These are phyloP conservation scores for Blastobotrys serpentis DNA, from an alignment of 1,139 yeast genomes.

Conservation along the genomic window DNA sequence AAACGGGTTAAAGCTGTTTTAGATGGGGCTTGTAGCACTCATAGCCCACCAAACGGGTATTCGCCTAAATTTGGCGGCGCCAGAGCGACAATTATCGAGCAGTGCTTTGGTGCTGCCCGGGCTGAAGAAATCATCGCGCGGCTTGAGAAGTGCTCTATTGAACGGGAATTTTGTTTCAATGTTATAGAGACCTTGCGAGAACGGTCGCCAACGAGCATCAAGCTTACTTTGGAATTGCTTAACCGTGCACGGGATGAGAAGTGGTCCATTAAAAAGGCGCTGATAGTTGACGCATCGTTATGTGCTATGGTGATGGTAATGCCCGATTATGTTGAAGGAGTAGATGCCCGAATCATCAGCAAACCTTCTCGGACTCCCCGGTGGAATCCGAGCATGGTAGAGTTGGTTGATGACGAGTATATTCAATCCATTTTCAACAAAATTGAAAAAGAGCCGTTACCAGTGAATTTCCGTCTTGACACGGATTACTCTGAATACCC, in stretches of 20 bases:
- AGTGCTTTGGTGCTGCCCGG: not conserved
- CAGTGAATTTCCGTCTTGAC: not conserved
- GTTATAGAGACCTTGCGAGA: slow-evolving; percentile 1
- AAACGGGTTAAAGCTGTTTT: not conserved
- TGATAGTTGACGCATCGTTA: slow-evolving; percentile 3
- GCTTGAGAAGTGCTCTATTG: not conserved
- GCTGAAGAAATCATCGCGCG: not conserved
- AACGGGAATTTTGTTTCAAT: not conserved
- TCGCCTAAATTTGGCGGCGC: not conserved
- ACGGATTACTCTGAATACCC: slow-evolving; percentile 2
- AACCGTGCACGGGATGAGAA: not conserved
- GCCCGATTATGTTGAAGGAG: slow-evolving; percentile 10
- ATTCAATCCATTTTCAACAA: slow-evolving; percentile 4
- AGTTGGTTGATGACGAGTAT: not conserved
- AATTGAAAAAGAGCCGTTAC: not conserved
- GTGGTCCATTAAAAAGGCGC: slow-evolving; percentile 7
- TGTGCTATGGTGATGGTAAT: not conserved
- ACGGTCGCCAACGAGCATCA: slow-evolving; percentile 10
- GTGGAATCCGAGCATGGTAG: slow-evolving; percentile 7
- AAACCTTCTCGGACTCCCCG: slow-evolving; percentile 1
- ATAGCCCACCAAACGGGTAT: not conserved
- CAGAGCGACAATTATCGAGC: not conserved
- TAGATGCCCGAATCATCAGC: not conserved
- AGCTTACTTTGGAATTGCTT: slow-evolving; percentile 7
- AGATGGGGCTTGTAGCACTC: not conserved